A percentile compares a stretch with the other conserved stretches of the same genome.
These are phyloP conservation scores for Aspergillus texensis DNA, from an alignment of 2,329 filamentous ascomycete species.

Conservation along the genomic window DNA sequence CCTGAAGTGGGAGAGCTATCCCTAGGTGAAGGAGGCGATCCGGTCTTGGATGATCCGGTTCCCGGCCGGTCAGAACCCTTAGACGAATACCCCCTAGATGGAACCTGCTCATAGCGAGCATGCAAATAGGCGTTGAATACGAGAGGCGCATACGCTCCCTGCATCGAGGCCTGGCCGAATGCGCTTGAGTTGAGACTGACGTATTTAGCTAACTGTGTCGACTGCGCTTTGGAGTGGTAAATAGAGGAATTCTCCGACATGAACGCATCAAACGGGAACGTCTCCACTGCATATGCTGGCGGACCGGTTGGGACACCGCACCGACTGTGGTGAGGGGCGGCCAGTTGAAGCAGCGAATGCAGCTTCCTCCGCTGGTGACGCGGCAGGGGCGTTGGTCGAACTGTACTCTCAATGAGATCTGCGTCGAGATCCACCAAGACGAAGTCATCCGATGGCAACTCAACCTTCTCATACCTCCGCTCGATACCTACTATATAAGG, in stretches of 20 bases:
- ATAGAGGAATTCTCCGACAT: constrained; percentile 81
- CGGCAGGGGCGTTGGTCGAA: constrained; percentile 75
- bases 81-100: constrained; percentile 45
- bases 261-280: constrained; percentile 87
- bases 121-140: constrained; percentile 92
- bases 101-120: constrained; percentile 65
- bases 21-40: constrained; percentile 60
- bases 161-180: constrained; percentile 69
- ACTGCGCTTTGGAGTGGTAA: constrained; percentile 71
- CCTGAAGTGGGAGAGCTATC: constrained; percentile 73
- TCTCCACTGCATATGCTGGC: constrained; percentile 88
- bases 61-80: constrained; percentile 68
- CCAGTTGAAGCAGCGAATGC: constrained; percentile 81
- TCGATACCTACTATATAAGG: constrained; percentile 98
- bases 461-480: constrained; percentile 68
- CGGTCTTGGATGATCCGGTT: constrained; percentile 62
- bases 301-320: constrained; percentile 87
- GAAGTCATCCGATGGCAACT: constrained; percentile 89
- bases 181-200: constrained; percentile 86
- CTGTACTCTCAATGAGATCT: constrained; percentile 84
- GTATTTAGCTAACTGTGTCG: constrained; percentile 78
- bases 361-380: constrained; percentile 90
- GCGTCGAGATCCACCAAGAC: constrained; percentile 92
- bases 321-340: constrained; percentile 84
- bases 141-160: constrained; percentile 58